These are phyloP conservation scores for Biscogniauxia mediterranea DNA, from an alignment of 2,329 filamentous ascomycete species.

Conservation along the genomic window DNA sequence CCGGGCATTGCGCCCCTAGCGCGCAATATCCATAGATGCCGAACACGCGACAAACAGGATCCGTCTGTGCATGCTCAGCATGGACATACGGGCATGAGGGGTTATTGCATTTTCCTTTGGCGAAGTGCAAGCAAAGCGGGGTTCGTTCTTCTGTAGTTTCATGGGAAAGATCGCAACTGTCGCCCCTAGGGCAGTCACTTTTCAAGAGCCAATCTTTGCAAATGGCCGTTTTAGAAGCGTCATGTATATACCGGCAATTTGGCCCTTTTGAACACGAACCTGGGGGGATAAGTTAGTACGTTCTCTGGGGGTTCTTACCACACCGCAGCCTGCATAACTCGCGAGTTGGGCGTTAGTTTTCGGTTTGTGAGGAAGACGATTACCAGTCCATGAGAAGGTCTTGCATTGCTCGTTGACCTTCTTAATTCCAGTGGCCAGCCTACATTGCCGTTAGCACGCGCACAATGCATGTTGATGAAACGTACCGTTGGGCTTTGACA, in stretches of 20 bases:
- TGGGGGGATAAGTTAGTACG: slow-evolving; percentile 49
- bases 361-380: slow-evolving; percentile 43
- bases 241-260: slow-evolving; percentile 77
- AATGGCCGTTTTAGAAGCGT: slow-evolving; percentile 80
- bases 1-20: slow-evolving; percentile 71
- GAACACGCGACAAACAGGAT: slow-evolving; percentile 81
- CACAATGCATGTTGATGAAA: slow-evolving; percentile 24
- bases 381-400: slow-evolving; percentile 68
- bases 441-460: slow-evolving; percentile 42
- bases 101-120: slow-evolving; percentile 87
- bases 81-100: slow-evolving; percentile 84
- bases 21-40: slow-evolving; percentile 86
- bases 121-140: slow-evolving; percentile 85
- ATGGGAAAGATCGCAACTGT: slow-evolving; percentile 88
- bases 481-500: slow-evolving; percentile 74
- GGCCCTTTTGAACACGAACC: slow-evolving; percentile 84
- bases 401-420: slow-evolving; percentile 75
- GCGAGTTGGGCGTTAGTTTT: slow-evolving; percentile 34
- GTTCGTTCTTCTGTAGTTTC: slow-evolving; percentile 78
- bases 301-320: slow-evolving; percentile 38
- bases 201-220: slow-evolving; percentile 86
- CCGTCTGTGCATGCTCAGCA: slow-evolving; percentile 71
- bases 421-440: slow-evolving; percentile 54
- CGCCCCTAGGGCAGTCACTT: slow-evolving; percentile 72
- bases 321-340: slow-evolving; percentile 32